Evolutionary conservation across 2,329 filamentous ascomycete genomes (phyloP), one percentile per base, ranked within the genome.

Genomic region (Colletotrichum gloeosporioides): DNA sequence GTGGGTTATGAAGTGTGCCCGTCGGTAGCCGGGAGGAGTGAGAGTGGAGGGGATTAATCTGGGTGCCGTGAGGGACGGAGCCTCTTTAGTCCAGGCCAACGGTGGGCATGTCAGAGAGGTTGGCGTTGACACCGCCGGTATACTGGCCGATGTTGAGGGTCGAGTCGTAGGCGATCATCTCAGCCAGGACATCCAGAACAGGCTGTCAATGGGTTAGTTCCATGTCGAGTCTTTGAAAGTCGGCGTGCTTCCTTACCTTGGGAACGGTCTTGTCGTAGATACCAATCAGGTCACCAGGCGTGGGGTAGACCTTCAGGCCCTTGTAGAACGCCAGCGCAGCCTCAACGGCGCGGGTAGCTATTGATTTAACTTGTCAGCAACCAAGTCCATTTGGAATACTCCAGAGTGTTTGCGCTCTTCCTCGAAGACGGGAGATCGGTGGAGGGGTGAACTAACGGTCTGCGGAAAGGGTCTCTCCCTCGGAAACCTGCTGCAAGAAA

Each of bases 221-320:
- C 32, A 27, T 29, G 15, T 36, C 32, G n/a, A 36, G 15, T 22
- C 18, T 6, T 32, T 39, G 12, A n/a, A 25, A 3, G 57, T 3
- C 39, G 32, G 13, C 22, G n/a, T 34, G 31, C 6, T 18, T 34
- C 65, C 82, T 77, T 81, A 95, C 96, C 94, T 98, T 98, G 81
- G 96, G 94, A 62, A 99, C 96, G 36, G 97, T 99, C 92, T 98
- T 98, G 87, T 99, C 97, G 87, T 99, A 99, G 86, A 99, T 98
- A 82, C 92, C 92, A 85, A 99, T 98, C 81, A 99, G 90, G 83
- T 99, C 97, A 81, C 93, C 92, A 15, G 96, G 97, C 82, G 95
- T 94, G 69, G 97, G 97, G 88, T 99, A 99, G 81, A 99, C 97
- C 91, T 99, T 99, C 80, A 99, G 92, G 61, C 96, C 97, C 90